Percentiles rank a stretch among this genome's conserved stretches.
Conservation (phyloP, 2,329 filamentous ascomycete genomes). For the Epichloe sylvatica region DNA sequence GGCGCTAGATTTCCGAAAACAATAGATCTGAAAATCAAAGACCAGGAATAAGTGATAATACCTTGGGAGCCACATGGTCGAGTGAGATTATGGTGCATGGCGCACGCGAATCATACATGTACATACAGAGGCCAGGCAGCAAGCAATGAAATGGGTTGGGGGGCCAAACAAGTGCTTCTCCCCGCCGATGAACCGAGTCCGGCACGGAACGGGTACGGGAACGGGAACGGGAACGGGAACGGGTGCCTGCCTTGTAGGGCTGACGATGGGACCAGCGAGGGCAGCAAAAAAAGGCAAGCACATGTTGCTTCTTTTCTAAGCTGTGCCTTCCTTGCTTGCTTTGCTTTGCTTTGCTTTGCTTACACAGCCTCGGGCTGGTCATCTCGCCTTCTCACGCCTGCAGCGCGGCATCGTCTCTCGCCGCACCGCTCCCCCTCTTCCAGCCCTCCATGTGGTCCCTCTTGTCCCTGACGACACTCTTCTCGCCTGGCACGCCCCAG, state of each 20-base stretch:
- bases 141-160: not conserved
- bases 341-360: too few species aligned
- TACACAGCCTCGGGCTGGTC: too few species aligned
- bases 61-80: too few species aligned
- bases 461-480: conserved; percentile 34
- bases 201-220: not conserved
- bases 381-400: conserved; percentile 28
- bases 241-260: conserved; percentile 3
- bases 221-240: too few species aligned
- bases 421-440: conserved; percentile 43
- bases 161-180: not conserved
- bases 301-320: not conserved
- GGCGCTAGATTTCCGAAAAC: too few species aligned
- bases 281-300: conserved; percentile 2
- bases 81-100: not conserved
- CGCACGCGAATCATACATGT: conserved; percentile 2
- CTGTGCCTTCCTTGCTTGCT: too few species aligned
- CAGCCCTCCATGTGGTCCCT: conserved; percentile 42
- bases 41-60: too few species aligned
- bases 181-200: not conserved
- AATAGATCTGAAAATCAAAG: too few species aligned
- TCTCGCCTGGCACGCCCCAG: conserved; percentile 50
- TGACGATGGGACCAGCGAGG: conserved; percentile 1
- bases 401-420: conserved; percentile 43
- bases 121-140: not conserved